Evolutionary conservation across 73 alveolate genomes (phyloP), one percentile per base, ranked within the genome.

Genomic region (Uronychia binucleata): DNA sequence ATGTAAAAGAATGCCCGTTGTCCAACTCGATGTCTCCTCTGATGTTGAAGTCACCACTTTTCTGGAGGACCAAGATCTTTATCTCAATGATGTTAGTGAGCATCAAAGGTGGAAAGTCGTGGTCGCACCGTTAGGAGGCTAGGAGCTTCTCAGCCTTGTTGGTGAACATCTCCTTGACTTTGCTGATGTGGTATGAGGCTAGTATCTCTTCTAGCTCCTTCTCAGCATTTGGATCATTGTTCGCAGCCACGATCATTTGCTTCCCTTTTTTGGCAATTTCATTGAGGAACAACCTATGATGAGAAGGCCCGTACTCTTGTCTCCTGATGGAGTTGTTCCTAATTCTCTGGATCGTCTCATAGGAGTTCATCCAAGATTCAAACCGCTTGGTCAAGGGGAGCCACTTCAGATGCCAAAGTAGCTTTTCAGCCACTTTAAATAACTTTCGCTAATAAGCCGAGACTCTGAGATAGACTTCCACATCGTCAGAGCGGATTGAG

Each of bases 1-100:
- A 92, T 29, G 94, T 80, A 79, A 92, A 92, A 0, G 97, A 92
- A 31, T 85, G 88, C 1, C 97, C 97, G 26, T 85, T 80, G 77
- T 92, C 97, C 13, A 92, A 75, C 81, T 92, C 95, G 34, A 92
- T 81, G 67, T 92, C 94, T 29, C 94, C 94, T 34, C 58, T 77
- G n/a, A 92, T 86, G 28, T 89, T 91, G 58, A 77, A 92, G 33
- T 89, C 93, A 0, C 30, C 60, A 30, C 89, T 31, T 58, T 84
- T 90, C 31, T 80, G 86, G 1, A 90, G 74, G 33, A 90, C 83
- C n/a, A 75, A 34, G n/a, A 90, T 8, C 60, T 77, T 89, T 1
- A 89, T 60, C 75, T 89, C 95, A 0, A 89, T 33, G 19, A 82
- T 76, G 59, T 89, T 89, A 14, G 88, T 81, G 8, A 89, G 84